Evolutionary conservation across 805 yeast species (phyloP).

Genomic region (Debaryomyces maramus): DNA sequence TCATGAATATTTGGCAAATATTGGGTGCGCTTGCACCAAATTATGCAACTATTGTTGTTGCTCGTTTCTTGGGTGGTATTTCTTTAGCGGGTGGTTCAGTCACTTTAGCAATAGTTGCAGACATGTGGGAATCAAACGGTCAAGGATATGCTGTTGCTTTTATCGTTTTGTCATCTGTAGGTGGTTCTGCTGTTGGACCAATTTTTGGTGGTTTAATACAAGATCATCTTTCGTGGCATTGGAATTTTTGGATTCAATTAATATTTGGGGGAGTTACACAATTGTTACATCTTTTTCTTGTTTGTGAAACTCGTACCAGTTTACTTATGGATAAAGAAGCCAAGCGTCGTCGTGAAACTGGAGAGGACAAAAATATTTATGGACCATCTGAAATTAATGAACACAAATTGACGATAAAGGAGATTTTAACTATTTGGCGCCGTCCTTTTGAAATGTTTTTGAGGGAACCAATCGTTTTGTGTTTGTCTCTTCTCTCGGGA

Average conservation of each 20-base stretch:
- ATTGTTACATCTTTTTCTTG: slow-evolving; percentile 32
- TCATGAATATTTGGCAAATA: slow-evolving; percentile 34
- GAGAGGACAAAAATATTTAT: slow-evolving; percentile 30
- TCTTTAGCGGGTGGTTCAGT: slow-evolving; percentile 35
- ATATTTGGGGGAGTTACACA: slow-evolving; percentile 36
- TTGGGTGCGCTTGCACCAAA: slow-evolving; percentile 32
- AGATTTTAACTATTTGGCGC: slow-evolving; percentile 30
- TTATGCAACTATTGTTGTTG: slow-evolving; percentile 22
- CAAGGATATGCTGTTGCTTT: slow-evolving; percentile 35
- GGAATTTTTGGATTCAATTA: slow-evolving; percentile 35
- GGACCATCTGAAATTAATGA: slow-evolving; percentile 34
- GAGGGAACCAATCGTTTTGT: slow-evolving; percentile 39
- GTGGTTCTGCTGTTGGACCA: slow-evolving; percentile 32
- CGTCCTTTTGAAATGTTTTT: slow-evolving; percentile 41
- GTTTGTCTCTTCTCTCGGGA: slow-evolving; percentile 39
- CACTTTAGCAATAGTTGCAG: slow-evolving; percentile 34
- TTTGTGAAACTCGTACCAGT: slow-evolving; percentile 34
- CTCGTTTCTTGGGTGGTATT: slow-evolving; percentile 31
- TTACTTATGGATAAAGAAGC: slow-evolving; percentile 37
- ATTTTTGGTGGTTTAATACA: slow-evolving; percentile 25
- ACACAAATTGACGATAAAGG: slow-evolving; percentile 19
- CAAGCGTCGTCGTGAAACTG: slow-evolving; percentile 31
- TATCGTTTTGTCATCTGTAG: slow-evolving; percentile 31
- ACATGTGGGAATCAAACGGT: slow-evolving; percentile 31
- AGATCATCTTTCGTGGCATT: slow-evolving; percentile 17